Evolutionary conservation across 768 basidiomycete species (phyloP), one percentile per base, ranked within the genome.

Genomic region (Suillus fuscotomentosus): DNA sequence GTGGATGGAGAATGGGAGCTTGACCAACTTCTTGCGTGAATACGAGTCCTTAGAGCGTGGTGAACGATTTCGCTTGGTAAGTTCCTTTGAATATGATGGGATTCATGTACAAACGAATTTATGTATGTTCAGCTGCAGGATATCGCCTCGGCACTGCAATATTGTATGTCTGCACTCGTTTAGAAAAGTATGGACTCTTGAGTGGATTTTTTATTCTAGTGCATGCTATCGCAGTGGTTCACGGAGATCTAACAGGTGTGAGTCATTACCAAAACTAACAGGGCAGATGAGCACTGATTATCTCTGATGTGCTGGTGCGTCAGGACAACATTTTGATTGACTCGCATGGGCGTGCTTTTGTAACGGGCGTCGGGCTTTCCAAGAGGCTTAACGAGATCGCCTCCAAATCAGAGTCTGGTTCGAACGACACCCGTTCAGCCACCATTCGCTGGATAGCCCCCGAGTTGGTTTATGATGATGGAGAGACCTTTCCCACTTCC

Each of bases 321-420:
- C 13, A 65, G 80, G 75, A 77, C 0, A 83, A 82, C 66, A 75
- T 83, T 53, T 74, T 82, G n/a, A 76, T 83, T 56, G 77, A 79
- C 63, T 75, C 77, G 63, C 65, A 79, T 31, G 73, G 76, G n/a
- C 74, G 75, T 41, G 81, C 77, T 8, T 74, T 74, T 20, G 68
- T 83, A 17, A 78, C 77, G 64, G 82, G 82, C 63, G 82, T 82
- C 63, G 81, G 81, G 2, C 69, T 82, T 10, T 82, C 80, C n/a
- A 78, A 67, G 27, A 75, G 81, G 38, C 55, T 56, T 2, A 22
- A 56, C 3, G 55, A 56, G 13, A 5, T 56, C 55, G 20, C 14
- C 9, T 39, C 38, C 15, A 14, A 72, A 20, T 8, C 20, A 3
- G 43, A 45, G 43, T 45, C 8, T 45, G 3, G 43, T 45, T 43